These are phyloP conservation scores for Rhodotorula babjevae DNA, from an alignment of 768 basidiomycete genomes.

Conservation along the genomic window DNA sequence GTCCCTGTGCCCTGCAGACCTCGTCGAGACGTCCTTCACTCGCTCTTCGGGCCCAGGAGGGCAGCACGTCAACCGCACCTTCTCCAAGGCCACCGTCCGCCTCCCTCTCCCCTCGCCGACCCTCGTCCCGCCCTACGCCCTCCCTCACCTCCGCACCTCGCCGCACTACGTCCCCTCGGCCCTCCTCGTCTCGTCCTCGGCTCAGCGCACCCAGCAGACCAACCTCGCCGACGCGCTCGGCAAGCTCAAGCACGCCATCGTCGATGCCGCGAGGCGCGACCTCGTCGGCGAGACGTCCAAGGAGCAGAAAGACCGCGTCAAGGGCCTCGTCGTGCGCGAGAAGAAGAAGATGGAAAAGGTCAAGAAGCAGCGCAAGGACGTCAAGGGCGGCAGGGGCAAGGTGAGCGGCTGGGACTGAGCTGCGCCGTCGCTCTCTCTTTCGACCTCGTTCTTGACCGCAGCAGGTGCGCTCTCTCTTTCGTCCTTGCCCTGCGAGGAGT, in stretches of 20 bases:
- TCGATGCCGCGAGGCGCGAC: constrained; percentile 25
- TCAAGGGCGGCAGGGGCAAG: constrained; percentile 17
- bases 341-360: constrained; percentile 8
- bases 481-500: too few species aligned
- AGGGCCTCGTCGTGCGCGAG: constrained; percentile 15
- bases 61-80: constrained; percentile 41
- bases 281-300: constrained; percentile 35
- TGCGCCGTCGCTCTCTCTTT: too few species aligned
- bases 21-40: constrained; percentile 26
- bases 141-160: constrained; percentile 19
- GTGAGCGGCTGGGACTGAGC: constrained; percentile 16
- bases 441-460: too few species aligned
- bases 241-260: constrained; percentile 29
- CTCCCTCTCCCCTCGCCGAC: constrained; percentile 26
- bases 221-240: constrained; percentile 34
- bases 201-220: constrained; percentile 27
- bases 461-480: too few species aligned
- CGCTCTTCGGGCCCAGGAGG: constrained; percentile 40
- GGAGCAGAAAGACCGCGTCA: constrained; percentile 25
- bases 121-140: constrained; percentile 23
- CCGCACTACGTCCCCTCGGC: constrained; percentile 20
- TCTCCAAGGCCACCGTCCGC: constrained; percentile 39
- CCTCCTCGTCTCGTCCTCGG: constrained; percentile 36
- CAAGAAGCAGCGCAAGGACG: constrained; percentile 21
- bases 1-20: not conserved